A percentile compares a stretch with the other conserved stretches of the same genome.
These are phyloP conservation scores for Polyplosphaeria fusca DNA, from an alignment of 495 filamentous ascomycete species.

Conservation along the genomic window DNA sequence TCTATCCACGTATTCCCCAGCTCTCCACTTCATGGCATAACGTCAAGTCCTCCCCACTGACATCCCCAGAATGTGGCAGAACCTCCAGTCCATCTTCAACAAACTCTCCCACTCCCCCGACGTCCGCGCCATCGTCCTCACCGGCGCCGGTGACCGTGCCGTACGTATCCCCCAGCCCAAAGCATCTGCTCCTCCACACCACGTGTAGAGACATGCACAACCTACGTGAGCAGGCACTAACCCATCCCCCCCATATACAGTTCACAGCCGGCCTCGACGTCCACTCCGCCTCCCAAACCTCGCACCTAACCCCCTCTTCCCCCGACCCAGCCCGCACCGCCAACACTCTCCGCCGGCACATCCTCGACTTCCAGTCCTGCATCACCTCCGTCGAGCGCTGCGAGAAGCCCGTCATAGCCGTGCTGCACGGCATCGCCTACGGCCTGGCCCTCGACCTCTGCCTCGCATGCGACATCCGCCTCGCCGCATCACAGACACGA, in stretches of 20 bases:
- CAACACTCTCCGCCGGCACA: conserved; percentile 58
- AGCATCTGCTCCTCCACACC: no score
- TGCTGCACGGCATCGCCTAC: conserved; percentile 75
- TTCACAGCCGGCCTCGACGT: conserved; percentile 2
- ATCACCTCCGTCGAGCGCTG: conserved; percentile 76
- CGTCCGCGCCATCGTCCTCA: conserved; percentile 76
- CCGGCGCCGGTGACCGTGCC: conserved; percentile 75
- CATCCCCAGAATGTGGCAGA: conserved; percentile 80
- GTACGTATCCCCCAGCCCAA: no score
- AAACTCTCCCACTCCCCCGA: conserved; percentile 67
- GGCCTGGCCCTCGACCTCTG: conserved; percentile 85
- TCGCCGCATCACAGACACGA: conserved; percentile 60
- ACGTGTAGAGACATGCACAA: conserved; percentile 78
- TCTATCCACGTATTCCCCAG: no score
- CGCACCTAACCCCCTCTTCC: conserved; percentile 1
- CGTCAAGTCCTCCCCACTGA: no score
- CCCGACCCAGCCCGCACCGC: conserved; percentile 48
- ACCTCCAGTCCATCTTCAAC: conserved; percentile 69
- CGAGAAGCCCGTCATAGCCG: conserved; percentile 86
- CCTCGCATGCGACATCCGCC: conserved; percentile 72
- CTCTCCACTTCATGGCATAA: no score
- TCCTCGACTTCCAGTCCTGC: conserved; percentile 74
- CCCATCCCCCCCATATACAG: no score
- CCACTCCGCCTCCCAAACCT: conserved; percentile 36
- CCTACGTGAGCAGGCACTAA: not conserved